Conservation (phyloP, 495 filamentous ascomycete species). For the Sordaria brevicollis region DNA sequence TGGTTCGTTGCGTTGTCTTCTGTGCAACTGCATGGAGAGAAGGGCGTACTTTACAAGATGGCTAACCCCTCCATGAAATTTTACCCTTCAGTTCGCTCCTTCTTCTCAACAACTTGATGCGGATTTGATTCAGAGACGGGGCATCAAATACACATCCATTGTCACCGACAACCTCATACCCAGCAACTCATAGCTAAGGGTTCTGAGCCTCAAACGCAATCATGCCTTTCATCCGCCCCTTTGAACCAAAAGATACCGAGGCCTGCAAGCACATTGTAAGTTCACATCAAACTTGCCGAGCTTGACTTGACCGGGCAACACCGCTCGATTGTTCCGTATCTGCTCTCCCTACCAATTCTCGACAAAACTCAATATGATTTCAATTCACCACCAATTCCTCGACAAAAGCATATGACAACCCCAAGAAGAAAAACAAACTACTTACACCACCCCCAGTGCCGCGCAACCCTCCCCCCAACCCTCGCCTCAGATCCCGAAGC, state of each 20-base stretch:
- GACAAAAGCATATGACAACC: not conserved
- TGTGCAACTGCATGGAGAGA: not conserved
- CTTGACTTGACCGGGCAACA: not conserved
- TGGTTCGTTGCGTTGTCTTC: not conserved
- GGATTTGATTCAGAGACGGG: too few relatives aligned
- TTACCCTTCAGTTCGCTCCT: not conserved
- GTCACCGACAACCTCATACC: not conserved
- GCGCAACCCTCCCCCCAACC: slow-evolving; percentile 28
- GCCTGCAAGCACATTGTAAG: slow-evolving; percentile 25
- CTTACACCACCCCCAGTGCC: slow-evolving; percentile 20
- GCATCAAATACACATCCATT: not conserved
- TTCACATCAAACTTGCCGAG: not conserved
- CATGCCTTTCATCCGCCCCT: slow-evolving; percentile 29
- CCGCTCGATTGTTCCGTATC: not conserved
- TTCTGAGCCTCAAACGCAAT: not conserved
- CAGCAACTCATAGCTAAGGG: not conserved
- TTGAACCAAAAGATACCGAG: slow-evolving; percentile 20
- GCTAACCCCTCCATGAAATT: not conserved
- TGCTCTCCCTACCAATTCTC: not conserved
- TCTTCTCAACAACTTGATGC: not conserved
- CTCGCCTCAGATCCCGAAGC: slow-evolving; percentile 15
- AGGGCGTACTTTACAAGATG: not conserved
- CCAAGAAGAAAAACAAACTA: not conserved
- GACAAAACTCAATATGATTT: not conserved
- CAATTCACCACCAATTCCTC: not conserved